Conservation (phyloP, 805 yeast genomes). For the Wickerhamiella azymoides region DNA sequence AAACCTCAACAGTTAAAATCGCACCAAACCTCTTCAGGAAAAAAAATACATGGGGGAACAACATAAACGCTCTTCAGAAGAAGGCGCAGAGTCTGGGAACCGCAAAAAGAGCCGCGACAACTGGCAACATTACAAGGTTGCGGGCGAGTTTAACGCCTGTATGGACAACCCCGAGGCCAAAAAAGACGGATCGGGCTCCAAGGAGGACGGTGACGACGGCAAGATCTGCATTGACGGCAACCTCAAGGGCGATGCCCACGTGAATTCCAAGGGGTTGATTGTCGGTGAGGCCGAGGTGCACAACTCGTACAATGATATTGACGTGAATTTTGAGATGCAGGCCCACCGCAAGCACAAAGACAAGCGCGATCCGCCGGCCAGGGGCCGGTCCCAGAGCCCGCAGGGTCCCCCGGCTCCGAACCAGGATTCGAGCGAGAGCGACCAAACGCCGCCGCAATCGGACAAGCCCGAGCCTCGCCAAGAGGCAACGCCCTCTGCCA, state of each 20-base stretch:
- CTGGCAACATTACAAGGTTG: conserved; percentile 5
- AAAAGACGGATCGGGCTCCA: background rate
- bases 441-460: background rate
- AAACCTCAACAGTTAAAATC: background rate
- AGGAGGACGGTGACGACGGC: background rate
- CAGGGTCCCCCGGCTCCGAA: background rate
- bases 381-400: background rate
- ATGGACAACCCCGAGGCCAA: background rate
- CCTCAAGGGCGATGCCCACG: conserved; percentile 6
- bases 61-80: background rate
- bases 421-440: background rate
- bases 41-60: background rate
- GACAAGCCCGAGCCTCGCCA: background rate
- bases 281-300: conserved; percentile 6
- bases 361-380: background rate
- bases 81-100: background rate
- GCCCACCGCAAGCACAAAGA: background rate
- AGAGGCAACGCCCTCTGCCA: background rate
- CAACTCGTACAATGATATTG: conserved; percentile 1
- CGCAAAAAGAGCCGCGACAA: conserved; percentile 1
- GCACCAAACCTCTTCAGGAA: background rate
- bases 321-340: conserved; percentile 6
- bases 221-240: conserved; percentile 1
- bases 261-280: background rate
- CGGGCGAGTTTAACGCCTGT: conserved; percentile 6